phyloP scores from a whole-genome alignment of 1,139 yeast species.

The Lodderomyces parapsilosis region DNA sequence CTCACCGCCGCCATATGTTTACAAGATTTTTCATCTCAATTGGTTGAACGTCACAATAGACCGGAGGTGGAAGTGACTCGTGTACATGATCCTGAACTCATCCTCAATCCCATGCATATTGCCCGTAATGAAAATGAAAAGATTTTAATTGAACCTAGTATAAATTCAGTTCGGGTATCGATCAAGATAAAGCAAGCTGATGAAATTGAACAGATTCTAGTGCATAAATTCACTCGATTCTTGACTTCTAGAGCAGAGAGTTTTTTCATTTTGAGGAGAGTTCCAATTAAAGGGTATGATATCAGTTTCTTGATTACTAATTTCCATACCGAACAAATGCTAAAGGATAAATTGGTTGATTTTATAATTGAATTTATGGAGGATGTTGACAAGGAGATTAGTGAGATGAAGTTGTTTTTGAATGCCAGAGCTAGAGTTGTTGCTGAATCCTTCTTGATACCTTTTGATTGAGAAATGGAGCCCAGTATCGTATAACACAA shows the following conservation, averaged over 20 bases:
- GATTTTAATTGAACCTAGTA: constrained; percentile 89
- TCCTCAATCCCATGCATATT: constrained; percentile 85
- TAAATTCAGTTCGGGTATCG: constrained; percentile 85
- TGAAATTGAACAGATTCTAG: constrained; percentile 92
- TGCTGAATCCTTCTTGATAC: constrained; percentile 89
- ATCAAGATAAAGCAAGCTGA: constrained; percentile 96
- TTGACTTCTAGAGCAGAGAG: constrained; percentile 94
- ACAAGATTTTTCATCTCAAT: constrained; percentile 92
- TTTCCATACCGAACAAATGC: constrained; percentile 93
- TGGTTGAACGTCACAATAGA: constrained; percentile 94
- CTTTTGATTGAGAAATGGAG: constrained; percentile 56
- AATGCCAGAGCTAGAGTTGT: constrained; percentile 98
- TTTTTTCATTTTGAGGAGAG: constrained; percentile 86
- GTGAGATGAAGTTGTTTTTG: constrained; percentile 95
- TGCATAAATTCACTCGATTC: constrained; percentile 90
- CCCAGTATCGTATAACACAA: neutral
- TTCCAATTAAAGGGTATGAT: constrained; percentile 88
- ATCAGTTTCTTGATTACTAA: constrained; percentile 91
- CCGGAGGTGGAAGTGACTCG: constrained; percentile 89
- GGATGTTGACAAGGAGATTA: constrained; percentile 96
- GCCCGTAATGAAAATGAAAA: constrained; percentile 93
- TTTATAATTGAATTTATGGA: constrained; percentile 98
- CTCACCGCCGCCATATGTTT: constrained; percentile 93
- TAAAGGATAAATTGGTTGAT: constrained; percentile 92
- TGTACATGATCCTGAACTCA: constrained; percentile 68